Evolutionary conservation across 805 yeast species (phyloP), one percentile per base, ranked within the genome.

Genomic region (Candida sithepensis): DNA sequence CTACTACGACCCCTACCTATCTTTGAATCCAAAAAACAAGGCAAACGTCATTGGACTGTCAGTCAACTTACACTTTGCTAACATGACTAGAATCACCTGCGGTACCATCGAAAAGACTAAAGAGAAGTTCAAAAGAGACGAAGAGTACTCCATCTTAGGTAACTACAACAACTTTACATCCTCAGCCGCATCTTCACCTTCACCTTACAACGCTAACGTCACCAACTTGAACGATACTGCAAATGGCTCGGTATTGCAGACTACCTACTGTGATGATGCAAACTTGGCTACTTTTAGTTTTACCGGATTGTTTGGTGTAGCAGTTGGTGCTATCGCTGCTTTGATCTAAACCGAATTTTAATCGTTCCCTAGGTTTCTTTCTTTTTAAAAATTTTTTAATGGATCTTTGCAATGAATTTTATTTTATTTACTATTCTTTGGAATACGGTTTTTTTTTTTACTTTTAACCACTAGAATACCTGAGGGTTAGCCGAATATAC

Each of bases 1-100:
- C 49, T 85, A 81, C 62, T 67, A 72, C 49, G 91, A 85, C 59
- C 84, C 83, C 6, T 85, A 75, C 63, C 63, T 85, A 45, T 82
- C 90, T 0, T 73, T 85, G 63, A 74, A 81, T 57, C 76, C 77
- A 33, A 63, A 66, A 42, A 72, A 79, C 41, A 74, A 76, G 40
- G 74, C 86, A n/a, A 79, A 74, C 57, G 71, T 84, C 56, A 78
- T 84, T 49, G 84, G 82, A 19, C 72, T 68, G 49, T 73, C 88
- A 2, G 65, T 82, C 45, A 75, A 72, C 42, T 71, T 84, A 55
- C 87, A 83, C 61, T 77, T 67, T 62, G 75, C 75, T 41, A 72
- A 80, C 59, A 63, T 73, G 58, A 77, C 79, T 39, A 77, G 71
- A 53, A 73, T 83, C 59, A 82, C 86, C 14, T 84, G 89, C 64